phyloP scores from a whole-genome alignment of 176 grass and related monocot genomes.

The Eleusine coracana region DNA sequence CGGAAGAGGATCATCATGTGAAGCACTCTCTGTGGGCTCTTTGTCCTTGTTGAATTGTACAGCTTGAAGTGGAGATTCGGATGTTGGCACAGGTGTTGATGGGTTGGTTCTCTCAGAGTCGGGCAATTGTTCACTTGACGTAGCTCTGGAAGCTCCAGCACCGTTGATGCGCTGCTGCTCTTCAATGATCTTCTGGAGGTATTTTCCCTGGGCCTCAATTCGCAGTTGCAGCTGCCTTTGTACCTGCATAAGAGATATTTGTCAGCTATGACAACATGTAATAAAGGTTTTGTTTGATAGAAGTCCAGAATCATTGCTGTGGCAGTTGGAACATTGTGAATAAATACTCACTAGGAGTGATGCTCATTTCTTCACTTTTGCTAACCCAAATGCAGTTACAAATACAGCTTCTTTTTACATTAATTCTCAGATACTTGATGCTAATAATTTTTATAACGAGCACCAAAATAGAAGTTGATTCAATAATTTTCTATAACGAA shows the following conservation, averaged over 20 bases:
- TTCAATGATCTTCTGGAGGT: constrained; percentile 47
- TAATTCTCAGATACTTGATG: background rate
- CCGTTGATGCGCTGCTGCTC: constrained; percentile 21
- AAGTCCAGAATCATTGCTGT: background rate
- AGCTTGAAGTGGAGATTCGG: constrained; percentile 52
- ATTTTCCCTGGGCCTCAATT: constrained; percentile 71
- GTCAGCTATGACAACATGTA: background rate
- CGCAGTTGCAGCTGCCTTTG: constrained; percentile 48
- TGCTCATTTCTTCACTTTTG: background rate
- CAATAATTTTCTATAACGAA: background rate
- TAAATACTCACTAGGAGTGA: background rate
- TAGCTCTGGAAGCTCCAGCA: constrained; percentile 24
- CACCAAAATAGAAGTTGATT: background rate
- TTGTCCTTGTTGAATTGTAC: constrained; percentile 29
- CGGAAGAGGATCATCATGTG: constrained; percentile 49
- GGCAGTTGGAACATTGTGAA: constrained; percentile 17
- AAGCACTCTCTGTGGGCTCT: constrained; percentile 36
- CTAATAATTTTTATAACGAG: background rate
- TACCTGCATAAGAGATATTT: constrained; percentile 18
- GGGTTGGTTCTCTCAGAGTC: constrained; percentile 27
- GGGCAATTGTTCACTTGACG: constrained; percentile 24
- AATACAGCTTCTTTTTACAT: background rate
- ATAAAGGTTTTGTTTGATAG: background rate
- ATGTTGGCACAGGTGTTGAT: constrained; percentile 58
- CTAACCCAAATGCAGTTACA: background rate